Conservation (phyloP, 2,329 filamentous ascomycete species). For the Mycosphaerelloides madeirae region DNA sequence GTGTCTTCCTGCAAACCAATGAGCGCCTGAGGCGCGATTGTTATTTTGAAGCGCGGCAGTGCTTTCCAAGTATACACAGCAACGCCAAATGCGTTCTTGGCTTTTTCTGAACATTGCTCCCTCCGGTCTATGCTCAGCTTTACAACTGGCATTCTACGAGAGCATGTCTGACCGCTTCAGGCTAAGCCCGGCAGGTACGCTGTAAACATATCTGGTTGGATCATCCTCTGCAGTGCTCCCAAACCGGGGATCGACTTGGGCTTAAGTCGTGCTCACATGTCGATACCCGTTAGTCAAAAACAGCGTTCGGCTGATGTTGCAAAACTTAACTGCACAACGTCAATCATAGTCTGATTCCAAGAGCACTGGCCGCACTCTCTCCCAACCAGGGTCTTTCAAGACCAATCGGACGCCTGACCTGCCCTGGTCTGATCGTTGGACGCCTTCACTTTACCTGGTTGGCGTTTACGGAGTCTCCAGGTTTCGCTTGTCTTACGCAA, state of each 20-base stretch:
- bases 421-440: slow-evolving; percentile 4
- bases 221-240: no score
- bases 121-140: no score
- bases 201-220: no score
- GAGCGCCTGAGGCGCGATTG: no score
- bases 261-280: slow-evolving; percentile 1
- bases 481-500: slow-evolving; percentile 17
- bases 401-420: slow-evolving; percentile 10
- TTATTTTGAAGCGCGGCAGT: no score
- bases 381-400: slow-evolving; percentile 1
- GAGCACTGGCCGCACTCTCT: slow-evolving; percentile 10
- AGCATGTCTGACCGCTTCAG: no score
- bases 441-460: slow-evolving; percentile 8
- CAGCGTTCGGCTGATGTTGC: background rate
- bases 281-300: slow-evolving; percentile 1
- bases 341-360: slow-evolving; percentile 8
- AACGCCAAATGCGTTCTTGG: no score
- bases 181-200: no score
- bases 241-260: no score
- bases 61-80: no score
- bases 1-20: background rate
- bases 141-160: no score
- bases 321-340: slow-evolving; percentile 11
- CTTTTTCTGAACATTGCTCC: no score
- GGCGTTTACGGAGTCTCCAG: slow-evolving; percentile 4